Base-by-base conservation (phyloP, 768 basidiomycete genomes). In the Boletus sp. region DNA sequence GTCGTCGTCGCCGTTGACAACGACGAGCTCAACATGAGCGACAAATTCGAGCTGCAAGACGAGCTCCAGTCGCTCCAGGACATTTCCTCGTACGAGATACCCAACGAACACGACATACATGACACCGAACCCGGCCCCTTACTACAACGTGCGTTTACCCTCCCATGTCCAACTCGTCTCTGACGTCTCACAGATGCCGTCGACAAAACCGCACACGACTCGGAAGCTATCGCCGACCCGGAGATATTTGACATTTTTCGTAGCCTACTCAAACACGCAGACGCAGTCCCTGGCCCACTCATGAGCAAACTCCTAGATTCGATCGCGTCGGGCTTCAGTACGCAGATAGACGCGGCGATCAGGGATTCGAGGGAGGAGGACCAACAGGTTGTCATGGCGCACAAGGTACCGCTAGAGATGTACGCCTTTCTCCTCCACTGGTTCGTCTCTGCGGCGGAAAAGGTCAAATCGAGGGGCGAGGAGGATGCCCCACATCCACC, bases 341-440 rank as follows among this genome's bases (percentile, higher is more conserved):
- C 83, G 2, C 86, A 93, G 71, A 76, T 93, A 44, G 93, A 95
- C 18, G 77, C 82, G 20, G 85, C 90, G 4, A 66, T 80, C 32
- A 81, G 80, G 51, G 90, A 93, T 60, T 72, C 90, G 28, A 86
- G 90, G 9, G 76, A 81, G 7, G 90, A 88, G 29, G 83, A 87
- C 48, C 81, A 85, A 56, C 78, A 87, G 55, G 76, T 78, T 2
- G 79, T 82, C 64, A 71, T 80, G 60, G 65, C 76, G 0, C 93
- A 94, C 71, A 90, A 87, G 69, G 61, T 68, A 4, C 84, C 92
- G 0, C 78, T 99, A 57, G 97, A 98, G 71, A 86, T 90, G 79
- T 98, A 92, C 70, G 90, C 89, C 7, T 98, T 98, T 69, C 76
- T 98, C 28, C 73, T 97, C n/a, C 80, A 87, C 58, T 98, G 94